Percentiles rank a stretch among this genome's conserved stretches.
Conservation (phyloP, 352 stramenopile genomes). For the Pythium pyrilobum region DNA sequence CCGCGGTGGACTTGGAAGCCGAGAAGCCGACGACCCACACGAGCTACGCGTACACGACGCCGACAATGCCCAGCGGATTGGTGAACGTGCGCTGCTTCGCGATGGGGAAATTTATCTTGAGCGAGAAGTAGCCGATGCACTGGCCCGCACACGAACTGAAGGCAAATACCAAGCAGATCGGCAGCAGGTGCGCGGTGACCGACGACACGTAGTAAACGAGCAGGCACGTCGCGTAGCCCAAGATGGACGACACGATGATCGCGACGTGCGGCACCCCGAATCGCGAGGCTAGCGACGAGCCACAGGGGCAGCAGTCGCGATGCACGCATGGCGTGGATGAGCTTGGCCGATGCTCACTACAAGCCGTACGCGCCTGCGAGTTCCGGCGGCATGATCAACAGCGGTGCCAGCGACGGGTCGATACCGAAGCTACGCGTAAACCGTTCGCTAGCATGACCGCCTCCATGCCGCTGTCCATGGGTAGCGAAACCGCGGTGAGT, state of each 20-base stretch:
- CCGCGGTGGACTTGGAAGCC: constrained; percentile 10
- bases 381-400: constrained; percentile 7
- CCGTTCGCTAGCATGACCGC: too few relatives aligned
- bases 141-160: constrained; percentile 20
- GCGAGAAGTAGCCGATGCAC: constrained; percentile 18
- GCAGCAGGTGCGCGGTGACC: constrained; percentile 7
- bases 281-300: constrained; percentile 1
- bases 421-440: constrained; percentile 4
- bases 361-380: constrained; percentile 1
- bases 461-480: neutral
- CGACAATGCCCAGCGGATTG: constrained; percentile 16
- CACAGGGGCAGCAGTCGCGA: constrained; percentile 7
- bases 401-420: neutral
- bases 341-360: neutral
- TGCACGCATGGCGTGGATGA: neutral
- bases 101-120: constrained; percentile 9
- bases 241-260: neutral
- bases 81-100: constrained; percentile 3
- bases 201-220: neutral
- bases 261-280: constrained; percentile 7
- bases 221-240: constrained; percentile 14
- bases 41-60: constrained; percentile 11
- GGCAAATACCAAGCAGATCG: constrained; percentile 14
- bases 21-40: constrained; percentile 16
- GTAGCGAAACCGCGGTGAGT: neutral